These are phyloP conservation scores for Geotrichum restrictum DNA, from an alignment of 1,139 yeast genomes.

Conservation along the genomic window DNA sequence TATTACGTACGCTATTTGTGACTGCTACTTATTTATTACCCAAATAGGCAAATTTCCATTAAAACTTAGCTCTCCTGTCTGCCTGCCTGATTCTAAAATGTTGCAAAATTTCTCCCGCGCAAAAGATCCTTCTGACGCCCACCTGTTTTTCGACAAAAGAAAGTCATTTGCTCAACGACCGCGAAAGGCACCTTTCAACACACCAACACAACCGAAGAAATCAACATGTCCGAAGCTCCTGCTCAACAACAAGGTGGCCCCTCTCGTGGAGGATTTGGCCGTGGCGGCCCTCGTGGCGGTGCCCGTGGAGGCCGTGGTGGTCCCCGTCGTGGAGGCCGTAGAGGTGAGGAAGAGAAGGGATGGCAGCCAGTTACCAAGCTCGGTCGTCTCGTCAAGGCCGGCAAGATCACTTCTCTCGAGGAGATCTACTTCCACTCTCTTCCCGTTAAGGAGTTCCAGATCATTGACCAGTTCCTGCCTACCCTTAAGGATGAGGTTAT, in stretches of 20 bases:
- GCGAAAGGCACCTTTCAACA: conserved; percentile 1
- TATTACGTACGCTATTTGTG: too few species aligned
- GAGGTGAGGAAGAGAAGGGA: conserved; percentile 91
- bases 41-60: too few species aligned
- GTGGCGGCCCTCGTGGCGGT: conserved; percentile 41
- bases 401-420: conserved; percentile 93
- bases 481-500: conserved; percentile 96
- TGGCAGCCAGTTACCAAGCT: conserved; percentile 99
- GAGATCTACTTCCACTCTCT: conserved; percentile 99
- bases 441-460: conserved; percentile 99
- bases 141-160: conserved; percentile 9
- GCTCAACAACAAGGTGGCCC: conserved; percentile 24
- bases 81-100: not conserved
- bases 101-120: not conserved
- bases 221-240: conserved; percentile 20
- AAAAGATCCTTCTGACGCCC: conserved; percentile 6
- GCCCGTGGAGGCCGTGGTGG: conserved; percentile 58
- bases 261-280: conserved; percentile 32
- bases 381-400: conserved; percentile 99
- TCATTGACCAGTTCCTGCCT: conserved; percentile 95
- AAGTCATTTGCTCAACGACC: conserved; percentile 9
- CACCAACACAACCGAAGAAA: conserved; percentile 8
- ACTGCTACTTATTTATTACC: too few species aligned
- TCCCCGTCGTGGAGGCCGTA: conserved; percentile 57
- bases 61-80: not conserved